A percentile compares a stretch with the other conserved stretches of the same genome.
Conservation (phyloP, 352 stramenopile genomes). For the Pythium biforme region DNA sequence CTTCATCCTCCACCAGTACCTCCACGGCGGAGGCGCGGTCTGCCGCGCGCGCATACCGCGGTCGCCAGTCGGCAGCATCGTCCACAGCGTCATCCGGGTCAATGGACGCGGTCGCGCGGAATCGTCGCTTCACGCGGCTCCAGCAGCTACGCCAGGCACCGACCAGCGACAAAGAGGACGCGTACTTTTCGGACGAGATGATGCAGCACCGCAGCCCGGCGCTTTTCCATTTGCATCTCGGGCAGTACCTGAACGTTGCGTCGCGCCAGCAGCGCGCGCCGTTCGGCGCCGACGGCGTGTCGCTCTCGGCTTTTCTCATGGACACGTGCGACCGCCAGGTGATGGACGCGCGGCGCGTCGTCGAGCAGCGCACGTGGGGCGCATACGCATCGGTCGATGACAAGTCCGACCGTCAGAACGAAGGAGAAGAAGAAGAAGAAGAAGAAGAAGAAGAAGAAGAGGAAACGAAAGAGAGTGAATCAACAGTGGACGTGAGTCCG, state of each 20-base stretch:
- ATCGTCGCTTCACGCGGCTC: conserved; percentile 68
- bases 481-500: conserved; percentile 24
- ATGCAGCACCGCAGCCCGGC: conserved; percentile 81
- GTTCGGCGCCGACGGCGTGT: conserved; percentile 14
- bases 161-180: conserved; percentile 11
- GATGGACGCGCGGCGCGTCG: conserved; percentile 56
- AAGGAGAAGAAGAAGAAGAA: conserved; percentile 45
- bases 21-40: conserved; percentile 1
- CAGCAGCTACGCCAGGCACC: conserved; percentile 53
- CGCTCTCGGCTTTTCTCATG: conserved; percentile 71
- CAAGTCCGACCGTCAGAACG: conserved; percentile 5
- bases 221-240: conserved; percentile 83
- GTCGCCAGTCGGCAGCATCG: background rate
- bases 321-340: conserved; percentile 64
- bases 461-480: conserved; percentile 29
- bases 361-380: conserved; percentile 64
- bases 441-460: conserved; percentile 52
- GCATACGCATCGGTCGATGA: conserved; percentile 30
- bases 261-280: conserved; percentile 15
- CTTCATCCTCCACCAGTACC: conserved; percentile 2
- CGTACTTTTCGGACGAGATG: conserved; percentile 77
- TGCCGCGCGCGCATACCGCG: conserved; percentile 4
- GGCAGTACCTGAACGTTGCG: conserved; percentile 53
- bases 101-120: conserved; percentile 44
- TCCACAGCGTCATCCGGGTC: conserved; percentile 1